These are phyloP conservation scores for Aspergillus bridgeri DNA, from an alignment of 495 filamentous ascomycete species.

Conservation along the genomic window DNA sequence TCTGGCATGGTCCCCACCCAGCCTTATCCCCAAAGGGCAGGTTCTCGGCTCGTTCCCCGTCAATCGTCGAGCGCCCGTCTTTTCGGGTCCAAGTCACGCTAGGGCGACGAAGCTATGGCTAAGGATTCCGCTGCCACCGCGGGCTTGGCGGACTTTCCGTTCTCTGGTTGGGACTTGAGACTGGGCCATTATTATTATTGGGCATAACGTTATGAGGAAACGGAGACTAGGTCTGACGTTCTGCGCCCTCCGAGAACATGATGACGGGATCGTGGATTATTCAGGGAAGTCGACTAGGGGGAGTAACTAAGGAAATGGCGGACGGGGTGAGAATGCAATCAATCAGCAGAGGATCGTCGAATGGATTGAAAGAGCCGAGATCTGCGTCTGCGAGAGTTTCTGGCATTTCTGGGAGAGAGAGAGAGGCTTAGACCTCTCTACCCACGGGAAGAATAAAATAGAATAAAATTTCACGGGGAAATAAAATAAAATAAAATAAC, in stretches of 20 bases:
- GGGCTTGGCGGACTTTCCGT: neutral
- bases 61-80: neutral
- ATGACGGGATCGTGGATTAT: too few relatives aligned
- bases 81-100: slow-evolving; percentile 3
- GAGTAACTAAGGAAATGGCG: neutral
- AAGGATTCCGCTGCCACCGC: slow-evolving; percentile 8
- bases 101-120: slow-evolving; percentile 13
- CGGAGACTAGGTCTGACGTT: too few relatives aligned
- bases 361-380: neutral
- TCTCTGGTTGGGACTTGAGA: neutral
- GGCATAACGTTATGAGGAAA: neutral
- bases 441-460: too few relatives aligned
- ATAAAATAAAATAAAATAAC: neutral
- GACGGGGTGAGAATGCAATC: neutral
- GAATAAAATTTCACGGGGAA: neutral
- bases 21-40: neutral
- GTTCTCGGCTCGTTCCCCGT: neutral
- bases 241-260: too few relatives aligned
- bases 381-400: neutral
- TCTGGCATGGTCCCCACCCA: neutral
- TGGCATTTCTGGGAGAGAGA: neutral
- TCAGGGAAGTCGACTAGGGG: too few relatives aligned
- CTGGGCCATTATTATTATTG: too few relatives aligned
- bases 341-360: neutral
- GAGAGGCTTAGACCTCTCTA: neutral